phyloP scores from a whole-genome alignment of 2,329 filamentous ascomycete species.

The Pseudogymnoascus sp. region DNA sequence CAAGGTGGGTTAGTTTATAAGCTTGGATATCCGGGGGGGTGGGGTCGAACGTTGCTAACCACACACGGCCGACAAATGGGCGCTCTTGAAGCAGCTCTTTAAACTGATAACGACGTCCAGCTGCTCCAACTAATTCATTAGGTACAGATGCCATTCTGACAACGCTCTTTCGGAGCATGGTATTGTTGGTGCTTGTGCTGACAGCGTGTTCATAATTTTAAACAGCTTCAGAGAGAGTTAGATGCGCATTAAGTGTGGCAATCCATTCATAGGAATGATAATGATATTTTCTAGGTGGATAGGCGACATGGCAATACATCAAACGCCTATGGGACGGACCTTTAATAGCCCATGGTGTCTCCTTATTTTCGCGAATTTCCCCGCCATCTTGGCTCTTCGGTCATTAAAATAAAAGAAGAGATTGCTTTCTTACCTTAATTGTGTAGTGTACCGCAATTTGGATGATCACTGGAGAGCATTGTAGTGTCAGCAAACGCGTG shows the following conservation, averaged over 20 bases:
- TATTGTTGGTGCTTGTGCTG: neutral
- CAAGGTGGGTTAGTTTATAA: constrained; percentile 2
- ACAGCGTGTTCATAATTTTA: neutral
- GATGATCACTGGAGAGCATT: neutral
- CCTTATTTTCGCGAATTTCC: neutral
- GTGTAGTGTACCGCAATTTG: neutral
- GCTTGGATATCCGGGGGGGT: neutral
- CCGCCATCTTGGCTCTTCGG: neutral
- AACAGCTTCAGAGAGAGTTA: neutral
- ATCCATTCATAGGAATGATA: neutral
- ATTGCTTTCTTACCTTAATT: neutral
- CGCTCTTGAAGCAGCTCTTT: constrained; percentile 28
- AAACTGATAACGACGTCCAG: constrained; percentile 26
- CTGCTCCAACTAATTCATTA: constrained; percentile 19
- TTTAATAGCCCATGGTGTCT: neutral
- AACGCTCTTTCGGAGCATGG: constrained; percentile 10
- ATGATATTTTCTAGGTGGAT: neutral
- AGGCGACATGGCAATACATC: neutral
- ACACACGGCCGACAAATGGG: constrained; percentile 26
- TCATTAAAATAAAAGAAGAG: neutral
- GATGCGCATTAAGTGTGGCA: neutral
- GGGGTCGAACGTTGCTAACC: constrained; percentile 24
- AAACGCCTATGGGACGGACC: neutral
- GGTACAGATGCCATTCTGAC: constrained; percentile 16
- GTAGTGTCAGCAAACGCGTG: neutral